Conservation (phyloP, 2,329 filamentous ascomycete genomes). For the Colletotrichum filicis region DNA sequence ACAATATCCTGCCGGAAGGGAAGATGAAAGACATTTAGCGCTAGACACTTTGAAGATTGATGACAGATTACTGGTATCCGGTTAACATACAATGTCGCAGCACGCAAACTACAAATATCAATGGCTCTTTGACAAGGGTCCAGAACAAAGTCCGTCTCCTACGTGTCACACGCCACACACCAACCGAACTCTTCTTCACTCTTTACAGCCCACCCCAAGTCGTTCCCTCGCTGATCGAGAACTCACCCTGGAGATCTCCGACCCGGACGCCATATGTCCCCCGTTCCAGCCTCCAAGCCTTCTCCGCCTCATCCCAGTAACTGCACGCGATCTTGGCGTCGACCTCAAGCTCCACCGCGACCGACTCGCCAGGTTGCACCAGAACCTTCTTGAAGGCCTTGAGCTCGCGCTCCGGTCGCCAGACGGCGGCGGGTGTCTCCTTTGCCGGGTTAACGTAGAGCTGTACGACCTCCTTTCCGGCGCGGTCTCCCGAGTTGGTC, state of each 20-base stretch:
- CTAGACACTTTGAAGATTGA: background rate
- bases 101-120: background rate
- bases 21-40: background rate
- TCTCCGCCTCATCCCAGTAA: slow-evolving; percentile 27
- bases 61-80: background rate
- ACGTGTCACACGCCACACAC: background rate
- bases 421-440: background rate
- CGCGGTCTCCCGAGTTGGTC: slow-evolving; percentile 38
- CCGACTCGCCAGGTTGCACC: slow-evolving; percentile 6
- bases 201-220: slow-evolving; percentile 22
- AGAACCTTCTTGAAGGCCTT: slow-evolving; percentile 35
- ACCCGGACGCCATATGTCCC: slow-evolving; percentile 24
- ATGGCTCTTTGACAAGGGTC: background rate
- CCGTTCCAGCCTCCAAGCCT: slow-evolving; percentile 29
- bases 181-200: background rate
- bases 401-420: slow-evolving; percentile 34
- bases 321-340: slow-evolving; percentile 28
- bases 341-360: slow-evolving; percentile 13
- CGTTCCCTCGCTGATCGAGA: slow-evolving; percentile 7
- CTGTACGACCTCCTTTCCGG: slow-evolving; percentile 43
- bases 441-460: slow-evolving; percentile 41
- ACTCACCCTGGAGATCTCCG: slow-evolving; percentile 1
- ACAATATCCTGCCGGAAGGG: background rate
- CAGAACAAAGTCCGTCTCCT: background rate
- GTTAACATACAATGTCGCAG: background rate